Conservation (phyloP, 2,329 filamentous ascomycete genomes). For the Colletotrichum cordylinicola region DNA sequence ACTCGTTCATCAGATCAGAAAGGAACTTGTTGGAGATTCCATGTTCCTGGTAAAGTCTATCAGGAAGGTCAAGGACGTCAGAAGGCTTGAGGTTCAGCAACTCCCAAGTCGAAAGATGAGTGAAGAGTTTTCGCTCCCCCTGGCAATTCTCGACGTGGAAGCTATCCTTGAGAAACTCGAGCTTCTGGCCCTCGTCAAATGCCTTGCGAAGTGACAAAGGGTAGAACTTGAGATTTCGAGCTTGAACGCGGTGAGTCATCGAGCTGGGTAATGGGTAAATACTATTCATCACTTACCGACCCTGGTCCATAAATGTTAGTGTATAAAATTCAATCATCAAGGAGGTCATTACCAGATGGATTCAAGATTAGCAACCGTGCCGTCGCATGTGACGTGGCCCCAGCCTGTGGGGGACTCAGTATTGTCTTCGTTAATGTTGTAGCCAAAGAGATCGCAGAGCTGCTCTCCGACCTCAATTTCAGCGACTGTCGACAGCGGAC, state of each 20-base stretch:
- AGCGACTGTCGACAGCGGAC: conserved; percentile 47
- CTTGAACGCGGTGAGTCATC: conserved; percentile 23
- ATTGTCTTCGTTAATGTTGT: conserved; percentile 36
- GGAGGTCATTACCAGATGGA: conserved; percentile 44
- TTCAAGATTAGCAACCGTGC: conserved; percentile 53
- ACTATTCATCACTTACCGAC: not conserved
- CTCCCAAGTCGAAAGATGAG: conserved; percentile 44
- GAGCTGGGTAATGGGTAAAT: not conserved
- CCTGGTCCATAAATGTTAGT: conserved; percentile 12
- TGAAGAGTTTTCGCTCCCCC: conserved; percentile 38
- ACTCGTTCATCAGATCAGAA: conserved; percentile 25
- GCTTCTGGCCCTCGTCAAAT: not conserved
- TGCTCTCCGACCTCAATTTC: conserved; percentile 51
- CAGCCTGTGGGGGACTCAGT: conserved; percentile 34
- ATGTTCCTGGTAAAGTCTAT: conserved; percentile 40
- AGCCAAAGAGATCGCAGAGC: conserved; percentile 50
- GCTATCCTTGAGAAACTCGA: not conserved
- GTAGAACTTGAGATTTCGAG: conserved; percentile 54
- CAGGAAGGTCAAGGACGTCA: conserved; percentile 44
- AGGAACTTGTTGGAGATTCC: conserved; percentile 44
- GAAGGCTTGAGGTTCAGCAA: conserved; percentile 47
- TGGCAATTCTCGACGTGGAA: conserved; percentile 26
- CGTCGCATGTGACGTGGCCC: conserved; percentile 52
- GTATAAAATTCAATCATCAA: not conserved
- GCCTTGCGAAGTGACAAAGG: conserved; percentile 39